A percentile compares a stretch with the other conserved stretches of the same genome.
Conservation (phyloP, 208 protist genomes). For the Trypanosoma brucei region DNA sequence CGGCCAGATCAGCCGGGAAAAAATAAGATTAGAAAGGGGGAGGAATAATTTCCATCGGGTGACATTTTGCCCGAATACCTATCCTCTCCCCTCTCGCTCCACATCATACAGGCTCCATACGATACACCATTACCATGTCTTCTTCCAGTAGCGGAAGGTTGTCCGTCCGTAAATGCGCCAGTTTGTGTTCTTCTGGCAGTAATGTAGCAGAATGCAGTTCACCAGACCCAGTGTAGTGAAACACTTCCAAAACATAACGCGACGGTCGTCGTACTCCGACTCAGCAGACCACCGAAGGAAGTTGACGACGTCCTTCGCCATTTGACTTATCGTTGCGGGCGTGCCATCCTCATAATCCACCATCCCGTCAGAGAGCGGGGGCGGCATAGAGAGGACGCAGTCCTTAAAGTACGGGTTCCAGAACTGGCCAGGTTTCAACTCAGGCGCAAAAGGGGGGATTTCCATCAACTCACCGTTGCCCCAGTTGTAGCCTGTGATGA, state of each 20-base stretch:
- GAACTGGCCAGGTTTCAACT: constrained; percentile 88
- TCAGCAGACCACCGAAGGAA: constrained; percentile 92
- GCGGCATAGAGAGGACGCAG: constrained; percentile 96
- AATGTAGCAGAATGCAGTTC: constrained; percentile 82
- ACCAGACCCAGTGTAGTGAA: constrained; percentile 74
- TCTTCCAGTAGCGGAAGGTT: constrained; percentile 90
- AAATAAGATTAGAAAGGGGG: neutral
- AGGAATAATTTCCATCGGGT: too few species aligned
- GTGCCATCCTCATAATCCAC: constrained; percentile 98
- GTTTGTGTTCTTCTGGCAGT: constrained; percentile 85
- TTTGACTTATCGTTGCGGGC: constrained; percentile 94
- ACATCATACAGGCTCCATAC: too few species aligned
- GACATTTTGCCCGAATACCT: too few species aligned
- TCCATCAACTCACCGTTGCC: constrained; percentile 90
- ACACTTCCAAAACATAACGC: constrained; percentile 83
- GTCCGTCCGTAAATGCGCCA: constrained; percentile 87
- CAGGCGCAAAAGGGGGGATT: constrained; percentile 77
- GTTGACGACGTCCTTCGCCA: constrained; percentile 96
- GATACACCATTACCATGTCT: constrained; percentile 53
- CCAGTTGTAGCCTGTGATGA: constrained; percentile 97
- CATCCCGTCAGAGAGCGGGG: constrained; percentile 92
- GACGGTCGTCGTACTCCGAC: constrained; percentile 85
- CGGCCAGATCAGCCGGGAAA: neutral
- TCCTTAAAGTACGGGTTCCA: constrained; percentile 99
- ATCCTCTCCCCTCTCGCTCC: too few species aligned